Conservation (phyloP, 148 eudicot species). For the Euryodendron excelsum region DNA sequence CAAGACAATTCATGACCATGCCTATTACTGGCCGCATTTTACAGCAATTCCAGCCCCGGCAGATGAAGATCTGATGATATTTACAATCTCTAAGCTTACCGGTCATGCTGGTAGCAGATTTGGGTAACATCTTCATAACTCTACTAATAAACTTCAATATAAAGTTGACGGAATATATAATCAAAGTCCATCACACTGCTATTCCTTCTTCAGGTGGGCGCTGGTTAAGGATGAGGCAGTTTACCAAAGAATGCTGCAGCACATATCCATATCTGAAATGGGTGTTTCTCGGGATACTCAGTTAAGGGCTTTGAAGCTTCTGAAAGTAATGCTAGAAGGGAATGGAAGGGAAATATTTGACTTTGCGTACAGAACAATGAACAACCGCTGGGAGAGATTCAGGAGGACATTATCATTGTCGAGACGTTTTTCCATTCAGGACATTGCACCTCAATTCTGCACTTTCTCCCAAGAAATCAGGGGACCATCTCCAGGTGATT, state of each 20-base stretch:
- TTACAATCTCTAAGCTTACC: constrained; percentile 56
- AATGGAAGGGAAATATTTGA: constrained; percentile 13
- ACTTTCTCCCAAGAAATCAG: constrained; percentile 11
- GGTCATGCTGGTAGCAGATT: constrained; percentile 71
- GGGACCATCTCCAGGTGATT: constrained; percentile 30
- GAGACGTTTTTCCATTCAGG: constrained; percentile 22
- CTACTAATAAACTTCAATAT: no score
- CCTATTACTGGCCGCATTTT: constrained; percentile 20
- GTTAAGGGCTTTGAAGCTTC: constrained; percentile 17
- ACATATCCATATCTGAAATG: background rate
- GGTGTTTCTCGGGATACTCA: constrained; percentile 10
- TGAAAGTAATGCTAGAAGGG: constrained; percentile 16
- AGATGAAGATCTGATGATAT: constrained; percentile 57
- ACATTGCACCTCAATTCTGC: constrained; percentile 22
- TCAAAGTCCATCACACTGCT: no score
- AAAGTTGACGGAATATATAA: no score
- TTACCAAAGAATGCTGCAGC: background rate
- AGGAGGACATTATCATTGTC: constrained; percentile 6
- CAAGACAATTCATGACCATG: constrained; percentile 42
- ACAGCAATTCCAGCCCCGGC: constrained; percentile 51
- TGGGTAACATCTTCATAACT: constrained; percentile 37
- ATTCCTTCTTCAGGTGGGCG: constrained; percentile 21
- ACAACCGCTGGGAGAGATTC: constrained; percentile 19
- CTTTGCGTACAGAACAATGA: constrained; percentile 22
- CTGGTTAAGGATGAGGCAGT: constrained; percentile 20